Evolutionary conservation across 257 asterid species (phyloP).

Genomic region (Solanum sejunctum): DNA sequence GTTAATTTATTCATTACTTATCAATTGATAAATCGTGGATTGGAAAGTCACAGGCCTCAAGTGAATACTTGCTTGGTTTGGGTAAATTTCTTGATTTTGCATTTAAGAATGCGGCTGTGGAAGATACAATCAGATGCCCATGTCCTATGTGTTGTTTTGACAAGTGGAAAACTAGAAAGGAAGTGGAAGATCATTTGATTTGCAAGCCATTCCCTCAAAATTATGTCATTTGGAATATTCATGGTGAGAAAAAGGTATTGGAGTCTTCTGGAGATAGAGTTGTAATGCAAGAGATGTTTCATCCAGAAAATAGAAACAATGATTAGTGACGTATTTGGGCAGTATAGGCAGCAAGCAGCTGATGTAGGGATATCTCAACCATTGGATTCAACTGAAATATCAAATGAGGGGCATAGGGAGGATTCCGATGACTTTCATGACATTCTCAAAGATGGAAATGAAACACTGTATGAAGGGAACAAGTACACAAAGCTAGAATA

Average conservation of each 20-base stretch:
- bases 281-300: not conserved
- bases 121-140: no score
- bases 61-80: no score
- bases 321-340: not conserved
- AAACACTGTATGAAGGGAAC: not conserved
- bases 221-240: not conserved
- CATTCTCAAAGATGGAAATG: not conserved
- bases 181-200: not conserved
- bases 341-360: not conserved
- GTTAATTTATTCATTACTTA: no score
- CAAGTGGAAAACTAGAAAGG: not conserved
- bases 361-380: not conserved
- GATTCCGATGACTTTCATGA: not conserved
- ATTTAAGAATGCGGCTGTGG: no score
- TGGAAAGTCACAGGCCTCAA: no score
- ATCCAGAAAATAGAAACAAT: not conserved
- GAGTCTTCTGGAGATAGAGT: not conserved
- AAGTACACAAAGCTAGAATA: not conserved
- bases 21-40: no score
- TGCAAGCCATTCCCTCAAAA: not conserved
- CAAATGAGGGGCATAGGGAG: not conserved
- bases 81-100: no score
- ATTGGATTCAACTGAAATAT: not conserved
- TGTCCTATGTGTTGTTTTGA: no score
- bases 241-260: not conserved